Percentiles rank a stretch among this genome's conserved stretches.
phyloP scores from a whole-genome alignment of 2,329 filamentous ascomycete genomes.

The Epicoccum sorghinum region DNA sequence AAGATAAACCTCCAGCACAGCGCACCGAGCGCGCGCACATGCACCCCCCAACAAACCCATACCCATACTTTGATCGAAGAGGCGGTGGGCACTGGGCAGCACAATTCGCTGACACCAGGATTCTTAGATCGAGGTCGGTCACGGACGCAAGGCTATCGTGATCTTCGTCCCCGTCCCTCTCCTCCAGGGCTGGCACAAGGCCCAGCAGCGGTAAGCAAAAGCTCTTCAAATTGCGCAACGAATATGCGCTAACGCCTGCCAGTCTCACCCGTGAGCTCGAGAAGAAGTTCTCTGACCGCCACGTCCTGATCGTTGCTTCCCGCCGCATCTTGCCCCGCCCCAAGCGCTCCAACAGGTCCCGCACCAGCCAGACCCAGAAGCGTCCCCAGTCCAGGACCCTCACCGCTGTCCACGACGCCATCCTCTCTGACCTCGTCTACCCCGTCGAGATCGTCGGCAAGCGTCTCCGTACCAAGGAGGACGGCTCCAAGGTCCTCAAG shows the following conservation, averaged over 20 bases:
- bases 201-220: constrained; percentile 92
- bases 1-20: constrained; percentile 61
- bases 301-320: constrained; percentile 98
- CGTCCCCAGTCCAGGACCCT: constrained; percentile 96
- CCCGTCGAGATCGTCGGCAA: constrained; percentile 99
- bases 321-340: constrained; percentile 98
- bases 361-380: constrained; percentile 98
- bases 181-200: constrained; percentile 97
- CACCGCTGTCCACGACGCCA: constrained; percentile 97
- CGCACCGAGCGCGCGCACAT: constrained; percentile 32
- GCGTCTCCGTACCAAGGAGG: constrained; percentile 98
- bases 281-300: constrained; percentile 99
- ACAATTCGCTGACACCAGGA: constrained; percentile 61
- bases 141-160: constrained; percentile 99
- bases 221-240: not conserved
- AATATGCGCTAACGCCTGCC: constrained; percentile 18
- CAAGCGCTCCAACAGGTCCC: constrained; percentile 96
- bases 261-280: constrained; percentile 99
- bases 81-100: constrained; percentile 63
- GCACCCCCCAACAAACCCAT: constrained; percentile 6
- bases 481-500: constrained; percentile 98
- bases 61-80: constrained; percentile 51
- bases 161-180: constrained; percentile 99
- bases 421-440: constrained; percentile 97
- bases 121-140: constrained; percentile 97